Evolutionary conservation across 495 filamentous ascomycete genomes (phyloP).

Genomic region (Tuber microsphaerosporum): DNA sequence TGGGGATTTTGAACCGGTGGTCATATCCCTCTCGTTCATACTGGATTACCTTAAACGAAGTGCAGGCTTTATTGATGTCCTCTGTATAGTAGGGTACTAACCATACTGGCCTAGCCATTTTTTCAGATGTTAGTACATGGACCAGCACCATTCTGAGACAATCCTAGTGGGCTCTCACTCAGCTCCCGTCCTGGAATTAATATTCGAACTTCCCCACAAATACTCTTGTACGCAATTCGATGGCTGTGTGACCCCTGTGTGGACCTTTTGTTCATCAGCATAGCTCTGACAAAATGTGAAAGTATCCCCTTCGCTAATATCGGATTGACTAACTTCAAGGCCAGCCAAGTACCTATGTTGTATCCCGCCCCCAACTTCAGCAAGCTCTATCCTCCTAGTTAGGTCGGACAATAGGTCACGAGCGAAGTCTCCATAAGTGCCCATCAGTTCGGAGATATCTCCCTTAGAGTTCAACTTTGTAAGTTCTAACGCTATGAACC

Average conservation of each 20-base stretch:
- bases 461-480: background rate
- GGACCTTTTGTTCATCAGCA: background rate
- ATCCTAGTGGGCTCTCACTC: background rate
- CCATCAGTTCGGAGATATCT: background rate
- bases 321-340: background rate
- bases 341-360: background rate
- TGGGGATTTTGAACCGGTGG: background rate
- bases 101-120: background rate
- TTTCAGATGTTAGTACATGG: background rate
- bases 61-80: background rate
- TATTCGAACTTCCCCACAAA: background rate
- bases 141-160: background rate
- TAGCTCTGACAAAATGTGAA: background rate
- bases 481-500: constrained; percentile 12
- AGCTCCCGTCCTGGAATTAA: background rate
- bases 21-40: background rate
- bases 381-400: constrained; percentile 4
- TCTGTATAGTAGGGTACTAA: background rate
- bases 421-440: constrained; percentile 8
- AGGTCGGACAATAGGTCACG: constrained; percentile 12
- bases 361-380: background rate
- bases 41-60: background rate
- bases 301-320: background rate
- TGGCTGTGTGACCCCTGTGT: background rate
- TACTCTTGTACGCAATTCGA: background rate